A percentile compares a stretch with the other conserved stretches of the same genome.
Conservation (phyloP, 345 rosid species). For the Salix purpurea region DNA sequence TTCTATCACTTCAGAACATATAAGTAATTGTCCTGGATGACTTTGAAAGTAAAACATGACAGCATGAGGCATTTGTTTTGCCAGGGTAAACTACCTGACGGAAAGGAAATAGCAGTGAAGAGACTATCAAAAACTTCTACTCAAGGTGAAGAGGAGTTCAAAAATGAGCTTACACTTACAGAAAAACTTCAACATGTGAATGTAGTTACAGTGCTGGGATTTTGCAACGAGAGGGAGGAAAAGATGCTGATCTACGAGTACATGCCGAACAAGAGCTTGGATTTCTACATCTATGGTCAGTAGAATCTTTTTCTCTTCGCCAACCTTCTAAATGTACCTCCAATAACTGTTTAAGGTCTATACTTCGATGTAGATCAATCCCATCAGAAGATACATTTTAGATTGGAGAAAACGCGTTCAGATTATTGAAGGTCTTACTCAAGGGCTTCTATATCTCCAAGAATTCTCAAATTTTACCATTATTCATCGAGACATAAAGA, state of each 20-base stretch:
- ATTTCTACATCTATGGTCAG: slow-evolving; percentile 31
- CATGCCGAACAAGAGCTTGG: slow-evolving; percentile 19
- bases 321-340: background rate
- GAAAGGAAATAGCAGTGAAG: slow-evolving; percentile 42
- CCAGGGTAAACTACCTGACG: slow-evolving; percentile 28
- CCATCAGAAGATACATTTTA: background rate
- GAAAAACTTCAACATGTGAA: slow-evolving; percentile 43
- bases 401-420: slow-evolving; percentile 34
- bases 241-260: slow-evolving; percentile 26
- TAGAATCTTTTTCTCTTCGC: too few relatives aligned
- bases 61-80: background rate
- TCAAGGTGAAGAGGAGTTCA: slow-evolving; percentile 35
- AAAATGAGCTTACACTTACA: slow-evolving; percentile 33
- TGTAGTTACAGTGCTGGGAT: slow-evolving; percentile 30
- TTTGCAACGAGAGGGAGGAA: slow-evolving; percentile 32
- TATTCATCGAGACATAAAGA: slow-evolving; percentile 43
- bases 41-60: too few relatives aligned
- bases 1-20: too few relatives aligned
- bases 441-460: slow-evolving; percentile 49
- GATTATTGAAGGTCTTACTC: slow-evolving; percentile 42
- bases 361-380: slow-evolving; percentile 25
- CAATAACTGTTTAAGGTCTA: too few relatives aligned
- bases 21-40: too few relatives aligned
- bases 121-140: slow-evolving; percentile 35
- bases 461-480: slow-evolving; percentile 47